These are phyloP conservation scores for Harringtonia lauricola DNA, from an alignment of 2,329 filamentous ascomycete species.

Conservation along the genomic window DNA sequence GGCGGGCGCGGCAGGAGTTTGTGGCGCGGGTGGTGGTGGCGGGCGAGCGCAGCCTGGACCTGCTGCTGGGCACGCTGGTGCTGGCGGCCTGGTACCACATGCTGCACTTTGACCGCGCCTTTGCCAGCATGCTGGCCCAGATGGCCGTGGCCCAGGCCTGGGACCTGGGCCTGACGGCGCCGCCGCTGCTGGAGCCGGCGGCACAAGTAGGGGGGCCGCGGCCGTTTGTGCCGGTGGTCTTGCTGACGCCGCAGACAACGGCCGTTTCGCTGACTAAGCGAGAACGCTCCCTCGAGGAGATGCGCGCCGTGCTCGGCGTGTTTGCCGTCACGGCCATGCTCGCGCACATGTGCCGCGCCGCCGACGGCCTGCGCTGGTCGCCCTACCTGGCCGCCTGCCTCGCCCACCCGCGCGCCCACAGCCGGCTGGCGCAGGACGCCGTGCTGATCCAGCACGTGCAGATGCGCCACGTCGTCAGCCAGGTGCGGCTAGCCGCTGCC, in stretches of 20 bases:
- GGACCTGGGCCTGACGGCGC: conserved; percentile 31
- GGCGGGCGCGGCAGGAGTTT: conserved; percentile 30
- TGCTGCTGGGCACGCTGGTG: conserved; percentile 38
- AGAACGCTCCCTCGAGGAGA: conserved; percentile 33
- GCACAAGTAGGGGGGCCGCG: neutral
- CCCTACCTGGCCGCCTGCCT: conserved; percentile 47
- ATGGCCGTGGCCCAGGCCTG: conserved; percentile 29
- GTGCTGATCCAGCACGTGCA: conserved; percentile 30
- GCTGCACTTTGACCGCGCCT: conserved; percentile 16
- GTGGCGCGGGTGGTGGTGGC: conserved; percentile 34
- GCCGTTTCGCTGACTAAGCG: too few relatives aligned
- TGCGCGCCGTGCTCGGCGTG: conserved; percentile 33
- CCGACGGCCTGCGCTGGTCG: conserved; percentile 45
- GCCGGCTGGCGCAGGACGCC: conserved; percentile 37
- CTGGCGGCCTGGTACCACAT: conserved; percentile 30
- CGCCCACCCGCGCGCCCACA: conserved; percentile 28
- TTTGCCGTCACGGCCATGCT: conserved; percentile 27
- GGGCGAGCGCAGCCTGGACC: conserved; percentile 36
- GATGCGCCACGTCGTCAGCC: conserved; percentile 13
- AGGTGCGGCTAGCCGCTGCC: neutral
- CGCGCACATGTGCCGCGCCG: conserved; percentile 25
- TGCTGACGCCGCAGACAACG: too few relatives aligned
- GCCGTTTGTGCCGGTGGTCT: neutral
- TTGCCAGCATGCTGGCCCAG: conserved; percentile 27
- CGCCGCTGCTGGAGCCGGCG: neutral